phyloP scores from a whole-genome alignment of 306 rosid genomes.

The Cercis canadensis region DNA sequence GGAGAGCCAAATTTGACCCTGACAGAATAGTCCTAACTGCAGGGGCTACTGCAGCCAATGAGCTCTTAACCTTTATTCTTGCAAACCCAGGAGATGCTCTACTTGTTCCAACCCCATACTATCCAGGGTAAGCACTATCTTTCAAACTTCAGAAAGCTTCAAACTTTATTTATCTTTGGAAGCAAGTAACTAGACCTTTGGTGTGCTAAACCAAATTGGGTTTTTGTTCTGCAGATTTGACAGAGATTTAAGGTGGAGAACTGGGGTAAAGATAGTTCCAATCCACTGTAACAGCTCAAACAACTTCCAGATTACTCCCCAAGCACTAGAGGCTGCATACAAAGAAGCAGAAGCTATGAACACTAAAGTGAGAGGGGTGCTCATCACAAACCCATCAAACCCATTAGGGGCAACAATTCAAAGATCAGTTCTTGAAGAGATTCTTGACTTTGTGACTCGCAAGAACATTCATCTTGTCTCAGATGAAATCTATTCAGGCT shows the following conservation, averaged over 20 bases:
- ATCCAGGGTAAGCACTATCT: slow-evolving; percentile 70
- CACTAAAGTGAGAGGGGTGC: slow-evolving; percentile 64
- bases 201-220: not conserved
- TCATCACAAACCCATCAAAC: slow-evolving; percentile 91
- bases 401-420: slow-evolving; percentile 80
- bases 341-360: slow-evolving; percentile 56
- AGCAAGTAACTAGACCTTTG: not conserved
- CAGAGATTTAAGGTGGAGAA: slow-evolving; percentile 96
- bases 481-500: slow-evolving; percentile 96
- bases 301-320: slow-evolving; percentile 74
- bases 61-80: slow-evolving; percentile 81
- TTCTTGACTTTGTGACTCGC: slow-evolving; percentile 64
- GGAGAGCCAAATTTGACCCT: slow-evolving; percentile 72
- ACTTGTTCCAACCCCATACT: slow-evolving; percentile 92
- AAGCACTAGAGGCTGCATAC: slow-evolving; percentile 77
- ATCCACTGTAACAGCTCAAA: slow-evolving; percentile 83
- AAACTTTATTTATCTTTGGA: slow-evolving; percentile 18
- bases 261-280: slow-evolving; percentile 84
- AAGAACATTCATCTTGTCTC: slow-evolving; percentile 93
- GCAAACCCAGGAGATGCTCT: slow-evolving; percentile 93
- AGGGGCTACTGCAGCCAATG: slow-evolving; percentile 97
- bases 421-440: slow-evolving; percentile 56
- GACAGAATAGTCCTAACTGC: slow-evolving; percentile 83
- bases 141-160: not conserved
- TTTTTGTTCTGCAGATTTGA: slow-evolving; percentile 65